phyloP scores from a whole-genome alignment of 768 basidiomycete genomes.

The Lactarius trivialis region DNA sequence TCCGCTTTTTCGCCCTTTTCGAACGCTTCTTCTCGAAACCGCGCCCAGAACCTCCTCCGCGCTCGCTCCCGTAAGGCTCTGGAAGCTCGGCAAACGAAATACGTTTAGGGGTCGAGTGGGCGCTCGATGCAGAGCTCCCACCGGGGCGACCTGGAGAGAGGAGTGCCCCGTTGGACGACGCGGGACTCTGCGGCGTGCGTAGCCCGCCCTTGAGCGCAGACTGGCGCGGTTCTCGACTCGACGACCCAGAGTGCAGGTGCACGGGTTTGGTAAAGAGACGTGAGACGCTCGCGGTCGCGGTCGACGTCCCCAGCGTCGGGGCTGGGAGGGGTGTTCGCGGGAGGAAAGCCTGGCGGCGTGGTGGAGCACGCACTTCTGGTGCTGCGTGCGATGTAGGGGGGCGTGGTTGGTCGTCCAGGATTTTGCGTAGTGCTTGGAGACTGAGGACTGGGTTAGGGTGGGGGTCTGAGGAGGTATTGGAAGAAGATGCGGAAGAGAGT shows the following conservation, averaged over 20 bases:
- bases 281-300: constrained; percentile 71
- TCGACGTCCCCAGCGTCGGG: constrained; percentile 55
- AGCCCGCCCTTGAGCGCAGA: constrained; percentile 38
- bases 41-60: constrained; percentile 18
- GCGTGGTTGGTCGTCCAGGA: constrained; percentile 51
- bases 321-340: constrained; percentile 44
- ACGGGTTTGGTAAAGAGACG: constrained; percentile 62
- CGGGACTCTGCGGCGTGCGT: constrained; percentile 26
- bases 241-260: constrained; percentile 55
- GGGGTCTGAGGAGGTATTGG: constrained; percentile 50
- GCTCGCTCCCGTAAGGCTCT: constrained; percentile 44
- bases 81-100: constrained; percentile 75
- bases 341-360: constrained; percentile 33
- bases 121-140: constrained; percentile 41
- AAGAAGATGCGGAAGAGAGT: constrained; percentile 33
- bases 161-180: constrained; percentile 28
- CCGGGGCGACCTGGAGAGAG: constrained; percentile 23
- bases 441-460: constrained; percentile 54
- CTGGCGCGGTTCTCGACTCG: constrained; percentile 53
- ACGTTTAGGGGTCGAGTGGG: constrained; percentile 56
- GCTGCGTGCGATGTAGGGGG: constrained; percentile 24
- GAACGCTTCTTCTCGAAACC: constrained; percentile 19
- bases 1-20: constrained; percentile 25
- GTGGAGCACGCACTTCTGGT: constrained; percentile 29
- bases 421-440: constrained; percentile 60